Evolutionary conservation across 352 stramenopile genomes (phyloP).

Genomic region (Lagenidium giganteum): DNA sequence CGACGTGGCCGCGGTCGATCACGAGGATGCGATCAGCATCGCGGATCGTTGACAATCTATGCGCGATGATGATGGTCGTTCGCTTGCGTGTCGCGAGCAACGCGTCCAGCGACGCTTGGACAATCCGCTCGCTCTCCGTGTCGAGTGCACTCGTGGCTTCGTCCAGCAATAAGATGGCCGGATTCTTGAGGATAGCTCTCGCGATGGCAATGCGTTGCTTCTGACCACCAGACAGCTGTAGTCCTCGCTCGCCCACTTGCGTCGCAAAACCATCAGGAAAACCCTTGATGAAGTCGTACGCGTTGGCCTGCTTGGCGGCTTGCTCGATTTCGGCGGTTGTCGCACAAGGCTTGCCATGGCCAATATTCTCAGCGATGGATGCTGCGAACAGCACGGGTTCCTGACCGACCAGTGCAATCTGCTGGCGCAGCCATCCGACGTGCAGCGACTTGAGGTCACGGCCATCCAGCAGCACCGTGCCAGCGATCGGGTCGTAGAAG

Average conservation of each 20-base stretch:
- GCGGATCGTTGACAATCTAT: constrained; percentile 69
- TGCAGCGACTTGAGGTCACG: constrained; percentile 42
- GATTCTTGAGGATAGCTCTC: too few species aligned
- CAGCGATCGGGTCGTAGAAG: constrained; percentile 79
- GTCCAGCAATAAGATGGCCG: too few species aligned
- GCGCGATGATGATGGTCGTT: constrained; percentile 75
- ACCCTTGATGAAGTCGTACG: constrained; percentile 52
- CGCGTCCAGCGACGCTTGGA: constrained; percentile 48
- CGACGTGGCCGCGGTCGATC: neutral
- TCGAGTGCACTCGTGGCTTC: too few species aligned
- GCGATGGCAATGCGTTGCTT: too few species aligned
- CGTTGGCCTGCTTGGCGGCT: constrained; percentile 9
- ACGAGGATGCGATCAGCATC: constrained; percentile 43
- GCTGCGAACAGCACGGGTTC: constrained; percentile 25
- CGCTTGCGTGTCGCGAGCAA: constrained; percentile 28
- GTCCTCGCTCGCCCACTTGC: constrained; percentile 75
- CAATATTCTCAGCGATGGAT: constrained; percentile 26
- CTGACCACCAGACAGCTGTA: too few species aligned
- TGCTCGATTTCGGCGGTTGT: constrained; percentile 5
- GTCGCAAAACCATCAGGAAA: constrained; percentile 85
- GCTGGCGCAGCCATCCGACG: constrained; percentile 62
- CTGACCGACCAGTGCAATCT: constrained; percentile 90
- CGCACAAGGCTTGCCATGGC: constrained; percentile 1
- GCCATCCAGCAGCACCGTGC: constrained; percentile 15
- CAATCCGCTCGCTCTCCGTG: constrained; percentile 52